Evolutionary conservation across 805 yeast species (phyloP), one percentile per base, ranked within the genome.

Genomic region (Geotrichum ghanense): DNA sequence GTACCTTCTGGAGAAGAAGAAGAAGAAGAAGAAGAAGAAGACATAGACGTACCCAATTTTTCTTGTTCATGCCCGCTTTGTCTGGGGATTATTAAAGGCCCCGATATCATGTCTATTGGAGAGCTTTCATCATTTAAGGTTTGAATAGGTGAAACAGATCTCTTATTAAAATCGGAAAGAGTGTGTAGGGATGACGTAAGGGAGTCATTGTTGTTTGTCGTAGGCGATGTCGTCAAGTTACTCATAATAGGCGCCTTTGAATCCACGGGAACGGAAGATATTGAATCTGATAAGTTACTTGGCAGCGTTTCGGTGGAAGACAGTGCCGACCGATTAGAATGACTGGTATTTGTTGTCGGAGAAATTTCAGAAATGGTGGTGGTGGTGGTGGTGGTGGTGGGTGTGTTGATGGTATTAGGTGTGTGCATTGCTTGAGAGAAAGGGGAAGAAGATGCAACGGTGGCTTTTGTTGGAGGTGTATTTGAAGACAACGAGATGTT

Each of bases 101-200:
- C 37, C 6, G 37, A 16, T 10, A 19, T 19, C 12, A 5, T 19
- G 12, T 31, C 19, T n/a, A 19, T 16, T 19, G 12, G 10, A 24
- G 27, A 19, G 12, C 5, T 31, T 5, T 31, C 37, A 19, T 10
- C 14, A 12, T 10, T 31, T 31, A 31, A 31, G 16, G 19, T 31
- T 31, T 31, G 37, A 31, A 31, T 31, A 12, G 37, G 37, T 31
- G 37, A 31, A n/a, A 31, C 37, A 31, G 19, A 31, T 31, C 37
- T 16, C 12, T 31, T 16, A 31, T 16, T 31, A 10, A 31, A 31
- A 7, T 7, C 12, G 10, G 27, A 7, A 24, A 12, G 12, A 7
- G 27, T 7, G 27, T 12, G 27, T 7, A 7, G 10, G 27, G 27
- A 7, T 12, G 27, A 24, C 7, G 27, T 24, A 7, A 12, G 10